Percentiles rank a stretch among this genome's conserved stretches.
Evolutionary conservation across 345 rosid genomes (phyloP).

Genomic region (Salix brachista): DNA sequence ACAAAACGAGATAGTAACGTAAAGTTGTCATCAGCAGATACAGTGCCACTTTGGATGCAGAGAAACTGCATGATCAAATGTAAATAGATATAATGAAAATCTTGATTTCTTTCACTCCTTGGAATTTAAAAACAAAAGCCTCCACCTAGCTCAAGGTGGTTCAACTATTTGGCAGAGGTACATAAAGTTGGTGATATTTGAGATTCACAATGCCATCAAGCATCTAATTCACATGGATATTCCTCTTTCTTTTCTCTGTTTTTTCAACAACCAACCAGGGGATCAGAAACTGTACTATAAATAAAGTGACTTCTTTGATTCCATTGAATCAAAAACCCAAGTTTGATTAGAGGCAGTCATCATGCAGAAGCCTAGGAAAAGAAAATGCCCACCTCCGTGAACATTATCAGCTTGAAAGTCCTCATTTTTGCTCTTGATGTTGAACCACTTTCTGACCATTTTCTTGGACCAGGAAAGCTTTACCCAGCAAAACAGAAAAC

Average conservation of each 20-base stretch:
- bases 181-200: neutral
- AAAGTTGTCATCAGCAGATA: neutral
- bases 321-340: neutral
- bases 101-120: constrained; percentile 4
- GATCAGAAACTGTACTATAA: neutral
- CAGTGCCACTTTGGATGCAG: neutral
- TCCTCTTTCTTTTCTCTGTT: constrained; percentile 3
- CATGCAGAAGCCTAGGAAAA: constrained; percentile 11
- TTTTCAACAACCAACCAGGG: constrained; percentile 16
- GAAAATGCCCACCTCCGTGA: constrained; percentile 48
- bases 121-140: neutral
- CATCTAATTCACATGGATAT: constrained; percentile 6
- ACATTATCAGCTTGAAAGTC: constrained; percentile 81
- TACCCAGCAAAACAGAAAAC: constrained; percentile 20
- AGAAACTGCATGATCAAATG: constrained; percentile 9
- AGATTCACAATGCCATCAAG: constrained; percentile 3
- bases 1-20: neutral
- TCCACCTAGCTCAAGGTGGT: constrained; percentile 1
- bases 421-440: constrained; percentile 83
- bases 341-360: neutral
- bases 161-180: neutral
- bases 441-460: constrained; percentile 88
- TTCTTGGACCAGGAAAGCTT: constrained; percentile 96
- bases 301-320: neutral
- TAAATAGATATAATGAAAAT: neutral